These are phyloP conservation scores for Fusarium sp. DNA, from an alignment of 2,329 filamentous ascomycete species.

Conservation along the genomic window DNA sequence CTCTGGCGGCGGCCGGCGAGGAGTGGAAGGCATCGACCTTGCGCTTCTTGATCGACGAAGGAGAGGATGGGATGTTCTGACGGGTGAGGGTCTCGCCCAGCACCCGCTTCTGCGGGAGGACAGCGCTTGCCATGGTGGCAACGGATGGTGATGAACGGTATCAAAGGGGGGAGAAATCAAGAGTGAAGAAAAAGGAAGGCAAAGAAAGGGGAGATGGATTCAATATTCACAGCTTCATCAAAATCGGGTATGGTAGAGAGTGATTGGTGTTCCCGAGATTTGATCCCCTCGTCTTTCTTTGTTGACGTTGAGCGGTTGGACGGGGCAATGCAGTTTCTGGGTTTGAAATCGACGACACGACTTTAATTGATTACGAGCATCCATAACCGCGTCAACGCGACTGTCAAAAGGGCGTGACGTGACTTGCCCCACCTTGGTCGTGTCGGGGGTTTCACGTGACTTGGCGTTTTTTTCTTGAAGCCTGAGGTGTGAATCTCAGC, in stretches of 20 bases:
- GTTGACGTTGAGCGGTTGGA: conserved; percentile 32
- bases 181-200: not conserved
- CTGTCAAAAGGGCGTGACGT: conserved; percentile 50
- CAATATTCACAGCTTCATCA: conserved; percentile 24
- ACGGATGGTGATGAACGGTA: conserved; percentile 25
- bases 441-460: conserved; percentile 45
- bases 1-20: conserved; percentile 65
- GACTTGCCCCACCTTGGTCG: conserved; percentile 46
- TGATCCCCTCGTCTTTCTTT: conserved; percentile 7
- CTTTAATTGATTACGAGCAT: conserved; percentile 41
- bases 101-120: conserved; percentile 78
- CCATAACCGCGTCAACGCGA: conserved; percentile 47
- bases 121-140: conserved; percentile 60
- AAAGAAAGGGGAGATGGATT: not conserved
- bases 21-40: conserved; percentile 76
- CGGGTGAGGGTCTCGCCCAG: conserved; percentile 75
- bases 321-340: conserved; percentile 26
- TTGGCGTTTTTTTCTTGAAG: conserved; percentile 30
- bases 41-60: conserved; percentile 79
- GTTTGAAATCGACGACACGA: conserved; percentile 42
- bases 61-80: conserved; percentile 70
- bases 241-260: conserved; percentile 9
- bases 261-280: conserved; percentile 5
- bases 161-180: conserved; percentile 6
- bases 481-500: not conserved